Evolutionary conservation across 2,329 filamentous ascomycete genomes (phyloP).

Genomic region (Phialophora tarda): DNA sequence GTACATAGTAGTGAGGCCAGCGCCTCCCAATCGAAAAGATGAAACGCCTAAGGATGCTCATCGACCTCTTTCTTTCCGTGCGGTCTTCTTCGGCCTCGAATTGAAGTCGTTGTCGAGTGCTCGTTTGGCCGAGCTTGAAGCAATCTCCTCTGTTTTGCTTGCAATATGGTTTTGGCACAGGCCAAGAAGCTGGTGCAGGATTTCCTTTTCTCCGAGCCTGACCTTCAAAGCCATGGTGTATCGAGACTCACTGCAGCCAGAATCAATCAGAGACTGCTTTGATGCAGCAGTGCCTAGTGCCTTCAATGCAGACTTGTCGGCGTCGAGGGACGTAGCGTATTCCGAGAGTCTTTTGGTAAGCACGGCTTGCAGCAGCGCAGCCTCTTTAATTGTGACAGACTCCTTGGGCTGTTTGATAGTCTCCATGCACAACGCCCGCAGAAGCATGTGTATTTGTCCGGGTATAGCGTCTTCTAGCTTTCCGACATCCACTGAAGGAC

Average conservation of each 20-base stretch:
- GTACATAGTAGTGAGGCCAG: slow-evolving; percentile 37
- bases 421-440: slow-evolving; percentile 43
- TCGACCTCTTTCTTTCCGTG: slow-evolving; percentile 21
- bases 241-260: slow-evolving; percentile 45
- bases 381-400: slow-evolving; percentile 33
- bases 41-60: not conserved
- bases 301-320: slow-evolving; percentile 54
- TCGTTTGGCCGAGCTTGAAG: slow-evolving; percentile 41
- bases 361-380: slow-evolving; percentile 29
- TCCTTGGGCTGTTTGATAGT: slow-evolving; percentile 24
- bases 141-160: slow-evolving; percentile 43
- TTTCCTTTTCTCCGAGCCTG: slow-evolving; percentile 72
- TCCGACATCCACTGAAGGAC: slow-evolving; percentile 40
- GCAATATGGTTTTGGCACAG: slow-evolving; percentile 45
- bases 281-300: slow-evolving; percentile 34
- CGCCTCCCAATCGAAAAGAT: slow-evolving; percentile 28
- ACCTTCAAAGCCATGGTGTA: slow-evolving; percentile 69
- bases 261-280: slow-evolving; percentile 37
- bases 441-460: slow-evolving; percentile 48
- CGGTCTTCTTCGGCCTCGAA: slow-evolving; percentile 31
- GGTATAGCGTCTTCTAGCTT: slow-evolving; percentile 47
- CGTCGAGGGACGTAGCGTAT: slow-evolving; percentile 61
- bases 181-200: slow-evolving; percentile 62
- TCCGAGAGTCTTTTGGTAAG: slow-evolving; percentile 48
- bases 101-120: slow-evolving; percentile 39